Percentiles rank a stretch among this genome's conserved stretches.
phyloP scores from a whole-genome alignment of 2,329 filamentous ascomycete genomes.

The Aureobasidium sp. region DNA sequence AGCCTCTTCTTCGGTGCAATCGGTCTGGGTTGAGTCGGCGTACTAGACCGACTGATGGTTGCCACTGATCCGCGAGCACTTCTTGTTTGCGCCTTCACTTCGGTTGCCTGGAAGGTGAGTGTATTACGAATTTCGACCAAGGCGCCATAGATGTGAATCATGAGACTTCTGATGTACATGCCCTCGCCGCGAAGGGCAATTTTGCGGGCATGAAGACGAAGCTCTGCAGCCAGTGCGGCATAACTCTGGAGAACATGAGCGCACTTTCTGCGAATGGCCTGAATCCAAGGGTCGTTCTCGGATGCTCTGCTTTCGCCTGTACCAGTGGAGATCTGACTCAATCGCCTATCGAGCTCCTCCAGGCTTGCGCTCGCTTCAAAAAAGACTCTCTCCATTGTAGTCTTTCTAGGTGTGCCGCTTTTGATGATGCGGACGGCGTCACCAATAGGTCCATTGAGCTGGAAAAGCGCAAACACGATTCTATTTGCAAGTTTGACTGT shows the following conservation, averaged over 20 bases:
- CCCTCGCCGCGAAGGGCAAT: slow-evolving; percentile 50
- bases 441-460: slow-evolving; percentile 19
- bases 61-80: slow-evolving; percentile 27
- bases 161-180: slow-evolving; percentile 51
- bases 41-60: slow-evolving; percentile 30
- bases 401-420: slow-evolving; percentile 16
- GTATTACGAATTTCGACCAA: slow-evolving; percentile 55
- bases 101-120: slow-evolving; percentile 45
- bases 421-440: slow-evolving; percentile 19
- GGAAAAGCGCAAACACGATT: slow-evolving; percentile 18
- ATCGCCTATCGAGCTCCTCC: slow-evolving; percentile 49
- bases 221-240: slow-evolving; percentile 42
- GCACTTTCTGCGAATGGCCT: slow-evolving; percentile 34
- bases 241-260: slow-evolving; percentile 46
- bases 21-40: slow-evolving; percentile 43
- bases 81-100: slow-evolving; percentile 25
- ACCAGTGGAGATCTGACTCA: slow-evolving; percentile 44
- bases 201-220: slow-evolving; percentile 43
- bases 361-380: slow-evolving; percentile 51
- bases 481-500: slow-evolving; percentile 18
- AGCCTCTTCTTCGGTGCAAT: slow-evolving; percentile 37
- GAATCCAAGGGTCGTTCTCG: slow-evolving; percentile 15
- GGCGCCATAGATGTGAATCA: slow-evolving; percentile 53
- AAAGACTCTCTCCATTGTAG: slow-evolving; percentile 17
- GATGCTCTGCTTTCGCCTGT: slow-evolving; percentile 40